A percentile compares a stretch with the other conserved stretches of the same genome.
Evolutionary conservation across 345 rosid genomes (phyloP).

Genomic region (Melaleuca alternifolia): DNA sequence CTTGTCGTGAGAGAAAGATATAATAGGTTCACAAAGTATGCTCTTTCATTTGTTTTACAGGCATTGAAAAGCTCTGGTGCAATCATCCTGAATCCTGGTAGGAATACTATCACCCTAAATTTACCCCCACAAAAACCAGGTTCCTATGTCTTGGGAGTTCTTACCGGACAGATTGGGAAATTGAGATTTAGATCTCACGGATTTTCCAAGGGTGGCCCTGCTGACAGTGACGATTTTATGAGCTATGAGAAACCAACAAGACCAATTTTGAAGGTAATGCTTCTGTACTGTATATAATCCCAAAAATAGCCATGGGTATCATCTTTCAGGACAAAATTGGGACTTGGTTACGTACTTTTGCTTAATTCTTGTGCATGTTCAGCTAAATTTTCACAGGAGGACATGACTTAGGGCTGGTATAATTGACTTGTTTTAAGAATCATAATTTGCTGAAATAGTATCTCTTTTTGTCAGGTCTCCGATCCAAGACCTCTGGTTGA

Average conservation of each 20-base stretch:
- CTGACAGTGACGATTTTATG: constrained; percentile 93
- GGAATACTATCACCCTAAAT: constrained; percentile 55
- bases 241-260: constrained; percentile 92
- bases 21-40: background rate
- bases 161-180: constrained; percentile 89
- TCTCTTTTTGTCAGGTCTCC: constrained; percentile 45
- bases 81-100: constrained; percentile 64
- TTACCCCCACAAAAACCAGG: constrained; percentile 93
- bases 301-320: background rate
- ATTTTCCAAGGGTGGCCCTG: constrained; percentile 94
- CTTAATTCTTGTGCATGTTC: background rate
- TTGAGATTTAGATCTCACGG: constrained; percentile 94
- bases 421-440: background rate
- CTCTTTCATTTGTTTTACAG: constrained; percentile 34
- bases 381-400: background rate
- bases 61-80: constrained; percentile 68
- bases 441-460: background rate
- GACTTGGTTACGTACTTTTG: background rate
- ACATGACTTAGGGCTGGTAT: background rate
- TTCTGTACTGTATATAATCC: constrained; percentile 4
- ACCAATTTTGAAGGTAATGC: constrained; percentile 75
- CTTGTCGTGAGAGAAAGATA: background rate
- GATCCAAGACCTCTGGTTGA: constrained; percentile 95
- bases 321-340: background rate
- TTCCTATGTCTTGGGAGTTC: constrained; percentile 88